Base-by-base conservation (phyloP, 768 basidiomycete genomes). In the Amanita rimosa region DNA sequence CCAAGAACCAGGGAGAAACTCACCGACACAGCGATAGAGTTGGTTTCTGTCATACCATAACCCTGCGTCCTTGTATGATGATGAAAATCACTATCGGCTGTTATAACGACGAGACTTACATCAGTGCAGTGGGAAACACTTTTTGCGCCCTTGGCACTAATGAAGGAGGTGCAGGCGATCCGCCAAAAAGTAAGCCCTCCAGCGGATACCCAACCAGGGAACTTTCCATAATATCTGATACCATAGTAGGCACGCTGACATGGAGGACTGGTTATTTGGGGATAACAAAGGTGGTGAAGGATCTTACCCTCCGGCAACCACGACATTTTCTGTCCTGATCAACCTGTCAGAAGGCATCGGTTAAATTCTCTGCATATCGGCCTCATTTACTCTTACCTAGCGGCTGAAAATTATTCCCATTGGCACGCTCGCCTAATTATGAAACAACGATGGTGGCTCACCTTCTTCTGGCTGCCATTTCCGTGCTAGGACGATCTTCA, bases 21-120 rank as follows among this genome's bases (percentile, higher is more conserved):
- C 33, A 73, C 65, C 46, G 50, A 64, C 24, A 60, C 64, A 3
- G 72, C 72, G 21, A 73, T 60, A 21, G 71, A 71, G 52, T 75
- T 78, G 1, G 74, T 76, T 54, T 79, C 78, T 14, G 76, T 74
- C 53, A 71, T 59, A 5, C 75, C 74, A 52, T 74, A 77, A 6
- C 65, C 70, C 54, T 74, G 65, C 21, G 57, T 58, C 58, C 66
- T 67, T 3, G 38, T 35, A n/a, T 37, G 17, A 37, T 17, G 38
- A n/a, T 40, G 16, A 39, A 10, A 21, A 16, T 21, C 27, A 19
- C 6, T 19, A 9, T 24, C 14, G 14, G 10, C 10, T 6, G 4
- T 21, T 4, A 5, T 10, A 26, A 29, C 22, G 9, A 22, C 22
- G 24, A 6, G 16, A 51, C 59, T 13, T 43, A 55, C 56, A 57